A percentile compares a stretch with the other conserved stretches of the same genome.
phyloP scores from a whole-genome alignment of 164 flowering plant genomes.

The Berberis vulgaris region DNA sequence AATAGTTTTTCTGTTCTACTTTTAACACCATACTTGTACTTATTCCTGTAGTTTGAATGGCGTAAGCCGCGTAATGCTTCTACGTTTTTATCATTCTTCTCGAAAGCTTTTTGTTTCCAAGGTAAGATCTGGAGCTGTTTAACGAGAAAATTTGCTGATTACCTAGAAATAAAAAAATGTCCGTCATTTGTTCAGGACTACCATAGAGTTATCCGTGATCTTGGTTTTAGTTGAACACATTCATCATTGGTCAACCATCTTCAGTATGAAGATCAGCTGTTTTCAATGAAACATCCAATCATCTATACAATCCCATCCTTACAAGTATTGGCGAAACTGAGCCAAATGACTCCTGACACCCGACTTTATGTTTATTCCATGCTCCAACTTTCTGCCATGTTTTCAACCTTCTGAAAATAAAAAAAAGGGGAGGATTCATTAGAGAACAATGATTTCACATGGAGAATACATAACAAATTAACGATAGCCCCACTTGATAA shows the following conservation, averaged over 20 bases:
- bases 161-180: neutral
- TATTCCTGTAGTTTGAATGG: slow-evolving; percentile 58
- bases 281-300: no score
- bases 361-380: neutral
- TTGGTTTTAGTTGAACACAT: neutral
- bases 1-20: neutral
- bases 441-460: no score
- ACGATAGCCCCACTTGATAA: no score
- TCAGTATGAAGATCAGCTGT: neutral
- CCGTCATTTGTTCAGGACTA: neutral
- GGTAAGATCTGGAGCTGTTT: slow-evolving; percentile 29
- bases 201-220: no score
- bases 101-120: slow-evolving; percentile 45
- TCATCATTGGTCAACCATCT: neutral
- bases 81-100: slow-evolving; percentile 47
- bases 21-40: slow-evolving; percentile 1
- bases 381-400: no score
- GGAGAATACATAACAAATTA: no score
- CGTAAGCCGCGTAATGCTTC: slow-evolving; percentile 42
- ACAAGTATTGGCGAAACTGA: no score
- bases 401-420: no score
- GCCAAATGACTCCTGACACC: neutral
- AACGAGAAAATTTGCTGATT: neutral
- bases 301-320: no score
- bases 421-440: no score